Percentiles rank a stretch among this genome's conserved stretches.
These are phyloP conservation scores for Jacaranda mimosifolia DNA, from an alignment of 257 asterid species.

Conservation along the genomic window DNA sequence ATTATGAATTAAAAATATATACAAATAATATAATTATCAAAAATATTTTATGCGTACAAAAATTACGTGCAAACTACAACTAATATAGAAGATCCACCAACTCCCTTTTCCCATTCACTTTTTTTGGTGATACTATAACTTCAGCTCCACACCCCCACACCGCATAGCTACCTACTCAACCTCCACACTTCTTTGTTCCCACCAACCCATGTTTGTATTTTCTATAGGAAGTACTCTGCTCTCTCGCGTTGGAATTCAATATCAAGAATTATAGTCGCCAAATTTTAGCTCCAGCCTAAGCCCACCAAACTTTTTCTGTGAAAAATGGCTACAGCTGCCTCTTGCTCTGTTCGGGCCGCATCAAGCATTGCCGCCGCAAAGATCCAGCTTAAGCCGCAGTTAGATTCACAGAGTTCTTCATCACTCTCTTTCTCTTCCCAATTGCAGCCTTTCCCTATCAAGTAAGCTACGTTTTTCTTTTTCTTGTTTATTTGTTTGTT, in stretches of 20 bases:
- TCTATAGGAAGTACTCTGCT: neutral
- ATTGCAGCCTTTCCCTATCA: constrained; percentile 45
- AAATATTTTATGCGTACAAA: no score
- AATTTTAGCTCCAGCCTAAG: neutral
- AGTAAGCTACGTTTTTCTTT: constrained; percentile 43
- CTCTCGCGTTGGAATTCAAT: neutral
- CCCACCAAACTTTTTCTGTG: neutral
- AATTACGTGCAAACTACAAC: no score
- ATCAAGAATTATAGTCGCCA: neutral
- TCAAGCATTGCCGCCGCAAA: constrained; percentile 37
- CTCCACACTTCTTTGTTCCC: constrained; percentile 14
- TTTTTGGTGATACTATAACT: neutral
- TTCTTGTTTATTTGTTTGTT: neutral
- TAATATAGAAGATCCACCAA: constrained; percentile 4
- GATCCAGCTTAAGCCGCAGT: constrained; percentile 21
- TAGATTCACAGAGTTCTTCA: constrained; percentile 39
- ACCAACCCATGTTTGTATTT: constrained; percentile 20
- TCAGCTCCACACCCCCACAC: no score
- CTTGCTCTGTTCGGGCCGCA: constrained; percentile 35
- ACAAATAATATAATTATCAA: no score
- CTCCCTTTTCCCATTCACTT: neutral
- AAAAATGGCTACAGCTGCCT: constrained; percentile 55
- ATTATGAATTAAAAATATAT: no score
- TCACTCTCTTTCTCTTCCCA: constrained; percentile 65
- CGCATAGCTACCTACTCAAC: neutral